These are phyloP conservation scores for Cladophialophora psammophila DNA, from an alignment of 2,329 filamentous ascomycete genomes.

Conservation along the genomic window DNA sequence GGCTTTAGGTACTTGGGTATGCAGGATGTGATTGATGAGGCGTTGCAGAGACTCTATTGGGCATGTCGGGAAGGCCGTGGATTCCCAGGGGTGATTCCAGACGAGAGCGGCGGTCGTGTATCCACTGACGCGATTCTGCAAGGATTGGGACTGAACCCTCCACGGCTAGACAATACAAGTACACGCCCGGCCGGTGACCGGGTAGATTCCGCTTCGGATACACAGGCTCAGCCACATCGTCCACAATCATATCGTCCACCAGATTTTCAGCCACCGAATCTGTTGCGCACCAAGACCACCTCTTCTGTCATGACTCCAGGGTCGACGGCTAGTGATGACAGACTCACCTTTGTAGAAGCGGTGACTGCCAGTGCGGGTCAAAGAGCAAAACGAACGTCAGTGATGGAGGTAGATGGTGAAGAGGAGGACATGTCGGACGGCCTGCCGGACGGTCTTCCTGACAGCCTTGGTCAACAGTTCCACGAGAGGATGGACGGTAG, in stretches of 20 bases:
- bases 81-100: slow-evolving; percentile 33
- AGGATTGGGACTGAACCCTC: slow-evolving; percentile 31
- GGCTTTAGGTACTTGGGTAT: slow-evolving; percentile 33
- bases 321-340: slow-evolving; percentile 7
- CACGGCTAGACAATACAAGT: slow-evolving; percentile 22
- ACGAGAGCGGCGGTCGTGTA: slow-evolving; percentile 32
- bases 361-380: slow-evolving; percentile 7
- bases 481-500: slow-evolving; percentile 6
- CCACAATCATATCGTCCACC: slow-evolving; percentile 28
- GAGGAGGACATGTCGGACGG: slow-evolving; percentile 10
- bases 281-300: slow-evolving; percentile 6
- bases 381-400: neutral
- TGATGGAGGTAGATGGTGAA: slow-evolving; percentile 7
- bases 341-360: slow-evolving; percentile 10
- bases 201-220: slow-evolving; percentile 25
- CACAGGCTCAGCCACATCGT: neutral
- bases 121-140: slow-evolving; percentile 36
- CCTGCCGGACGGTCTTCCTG: neutral
- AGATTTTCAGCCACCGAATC: slow-evolving; percentile 23
- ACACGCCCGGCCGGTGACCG: slow-evolving; percentile 7
- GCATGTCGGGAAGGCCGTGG: slow-evolving; percentile 32
- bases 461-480: slow-evolving; percentile 12
- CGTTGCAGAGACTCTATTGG: slow-evolving; percentile 36
- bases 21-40: slow-evolving; percentile 35
- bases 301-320: slow-evolving; percentile 17